phyloP scores from a whole-genome alignment of 371 early-diverging fungal genomes.

The Funneliformis caledonium region DNA sequence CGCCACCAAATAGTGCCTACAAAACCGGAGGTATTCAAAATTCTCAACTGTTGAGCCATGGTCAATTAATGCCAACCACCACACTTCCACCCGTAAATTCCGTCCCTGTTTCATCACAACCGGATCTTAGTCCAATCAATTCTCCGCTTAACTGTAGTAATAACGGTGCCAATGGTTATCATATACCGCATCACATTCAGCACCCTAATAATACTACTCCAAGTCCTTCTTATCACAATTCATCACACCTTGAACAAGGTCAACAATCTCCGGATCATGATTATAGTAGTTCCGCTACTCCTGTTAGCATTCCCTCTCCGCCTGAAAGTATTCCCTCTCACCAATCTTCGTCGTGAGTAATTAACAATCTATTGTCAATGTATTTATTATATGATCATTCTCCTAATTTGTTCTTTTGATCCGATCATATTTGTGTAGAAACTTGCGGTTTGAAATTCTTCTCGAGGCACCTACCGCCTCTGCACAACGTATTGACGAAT shows the following conservation, averaged over 20 bases:
- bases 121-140: constrained; percentile 31
- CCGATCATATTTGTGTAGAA: constrained; percentile 29
- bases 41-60: constrained; percentile 17
- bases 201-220: constrained; percentile 2
- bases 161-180: constrained; percentile 32
- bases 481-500: constrained; percentile 58
- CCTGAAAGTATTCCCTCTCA: constrained; percentile 34
- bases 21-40: constrained; percentile 9
- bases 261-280: constrained; percentile 23
- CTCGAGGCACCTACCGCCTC: constrained; percentile 61
- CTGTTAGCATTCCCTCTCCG: constrained; percentile 37
- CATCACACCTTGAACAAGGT: constrained; percentile 31
- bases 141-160: constrained; percentile 21
- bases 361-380: background rate
- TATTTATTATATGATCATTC: background rate
- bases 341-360: constrained; percentile 20
- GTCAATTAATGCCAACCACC: constrained; percentile 34
- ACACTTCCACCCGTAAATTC: constrained; percentile 31
- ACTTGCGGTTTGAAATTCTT: constrained; percentile 46
- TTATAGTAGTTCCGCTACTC: constrained; percentile 21
- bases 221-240: constrained; percentile 28
- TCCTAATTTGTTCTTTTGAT: background rate
- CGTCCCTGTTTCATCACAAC: constrained; percentile 13
- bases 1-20: constrained; percentile 12
- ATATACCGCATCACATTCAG: constrained; percentile 36